A percentile compares a stretch with the other conserved stretches of the same genome.
Conservation (phyloP, 805 yeast species). For the Kodamaea jinghongensis region DNA sequence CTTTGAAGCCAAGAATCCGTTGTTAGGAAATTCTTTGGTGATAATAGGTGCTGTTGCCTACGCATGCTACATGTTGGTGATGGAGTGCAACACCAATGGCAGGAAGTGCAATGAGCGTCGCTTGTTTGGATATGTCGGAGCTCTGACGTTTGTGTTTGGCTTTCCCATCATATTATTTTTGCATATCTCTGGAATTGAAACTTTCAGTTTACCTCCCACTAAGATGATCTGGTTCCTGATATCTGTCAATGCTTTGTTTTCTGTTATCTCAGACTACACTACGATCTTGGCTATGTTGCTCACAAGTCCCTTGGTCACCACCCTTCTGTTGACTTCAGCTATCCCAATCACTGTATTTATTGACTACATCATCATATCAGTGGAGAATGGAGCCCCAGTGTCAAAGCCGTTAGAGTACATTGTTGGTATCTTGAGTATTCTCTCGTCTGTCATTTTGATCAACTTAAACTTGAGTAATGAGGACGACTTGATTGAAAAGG, state of each 20-base stretch:
- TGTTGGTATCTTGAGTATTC: slow-evolving; percentile 47
- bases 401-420: slow-evolving; percentile 34
- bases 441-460: slow-evolving; percentile 46
- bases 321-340: slow-evolving; percentile 49
- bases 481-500: slow-evolving; percentile 43
- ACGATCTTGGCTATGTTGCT: slow-evolving; percentile 50
- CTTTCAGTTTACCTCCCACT: slow-evolving; percentile 41
- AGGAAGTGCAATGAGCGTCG: slow-evolving; percentile 43
- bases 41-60: slow-evolving; percentile 46
- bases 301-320: slow-evolving; percentile 53
- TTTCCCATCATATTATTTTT: slow-evolving; percentile 38
- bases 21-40: slow-evolving; percentile 46
- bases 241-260: slow-evolving; percentile 41
- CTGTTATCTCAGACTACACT: slow-evolving; percentile 48
- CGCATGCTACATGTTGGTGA: slow-evolving; percentile 42
- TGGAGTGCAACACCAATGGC: slow-evolving; percentile 28
- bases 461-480: slow-evolving; percentile 43
- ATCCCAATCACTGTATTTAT: slow-evolving; percentile 52
- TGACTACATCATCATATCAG: slow-evolving; percentile 39
- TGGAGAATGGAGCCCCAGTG: slow-evolving; percentile 17
- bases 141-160: slow-evolving; percentile 38
- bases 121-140: slow-evolving; percentile 48
- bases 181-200: slow-evolving; percentile 38
- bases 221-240: slow-evolving; percentile 32
- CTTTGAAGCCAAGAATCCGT: slow-evolving; percentile 35